Evolutionary conservation across 2,329 filamentous ascomycete genomes (phyloP).

Genomic region (Hymenoscyphus fructigenus): DNA sequence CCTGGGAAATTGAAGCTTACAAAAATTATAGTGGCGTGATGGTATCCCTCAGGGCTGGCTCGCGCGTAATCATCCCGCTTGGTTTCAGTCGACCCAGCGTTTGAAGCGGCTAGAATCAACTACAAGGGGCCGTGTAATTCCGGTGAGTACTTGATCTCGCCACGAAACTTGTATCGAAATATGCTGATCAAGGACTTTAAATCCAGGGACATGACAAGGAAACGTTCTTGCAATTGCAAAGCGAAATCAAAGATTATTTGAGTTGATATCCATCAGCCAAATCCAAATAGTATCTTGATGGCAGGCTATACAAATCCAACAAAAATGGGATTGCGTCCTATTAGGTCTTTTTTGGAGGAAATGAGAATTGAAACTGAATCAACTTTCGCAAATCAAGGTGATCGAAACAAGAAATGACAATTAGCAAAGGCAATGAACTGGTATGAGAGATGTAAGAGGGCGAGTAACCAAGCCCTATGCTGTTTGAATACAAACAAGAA

Average conservation of each 20-base stretch:
- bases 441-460: too few relatives aligned
- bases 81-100: slow-evolving; percentile 36
- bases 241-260: slow-evolving; percentile 30
- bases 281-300: too few relatives aligned
- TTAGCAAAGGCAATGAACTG: too few relatives aligned
- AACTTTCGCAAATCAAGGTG: too few relatives aligned
- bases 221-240: slow-evolving; percentile 30
- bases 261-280: slow-evolving; percentile 11
- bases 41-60: slow-evolving; percentile 38
- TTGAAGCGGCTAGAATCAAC: slow-evolving; percentile 35
- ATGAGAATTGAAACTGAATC: too few relatives aligned
- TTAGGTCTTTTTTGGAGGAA: too few relatives aligned
- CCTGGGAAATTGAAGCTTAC: neutral
- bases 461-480: too few relatives aligned
- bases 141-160: neutral
- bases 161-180: neutral
- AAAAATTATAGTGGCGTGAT: slow-evolving; percentile 27
- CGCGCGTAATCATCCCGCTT: slow-evolving; percentile 36
- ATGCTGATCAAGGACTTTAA: neutral
- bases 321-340: too few relatives aligned
- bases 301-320: too few relatives aligned
- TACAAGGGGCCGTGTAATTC: slow-evolving; percentile 30
- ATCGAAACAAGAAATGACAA: too few relatives aligned
- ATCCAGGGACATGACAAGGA: slow-evolving; percentile 31
- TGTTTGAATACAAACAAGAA: too few relatives aligned